A percentile compares a stretch with the other conserved stretches of the same genome.
Evolutionary conservation across 176 grass and related monocot genomes (phyloP).

Genomic region (Lolium rigidum): DNA sequence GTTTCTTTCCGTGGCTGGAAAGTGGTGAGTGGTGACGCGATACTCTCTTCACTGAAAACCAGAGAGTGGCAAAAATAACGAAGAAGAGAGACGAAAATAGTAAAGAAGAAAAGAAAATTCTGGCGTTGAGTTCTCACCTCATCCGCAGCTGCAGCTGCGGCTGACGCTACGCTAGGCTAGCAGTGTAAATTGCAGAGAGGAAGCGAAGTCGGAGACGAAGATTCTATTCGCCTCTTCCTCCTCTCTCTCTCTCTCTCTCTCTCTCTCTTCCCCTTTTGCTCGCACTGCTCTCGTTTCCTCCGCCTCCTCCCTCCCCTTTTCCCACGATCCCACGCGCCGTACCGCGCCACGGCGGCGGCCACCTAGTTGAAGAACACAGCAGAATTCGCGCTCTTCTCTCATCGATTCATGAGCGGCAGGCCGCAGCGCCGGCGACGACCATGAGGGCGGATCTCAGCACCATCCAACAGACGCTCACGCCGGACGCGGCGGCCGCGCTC

Average conservation of each 20-base stretch:
- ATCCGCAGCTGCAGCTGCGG: not conserved
- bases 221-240: slow-evolving; percentile 56
- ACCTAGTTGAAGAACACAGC: not conserved
- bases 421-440: slow-evolving; percentile 9
- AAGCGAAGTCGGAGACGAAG: slow-evolving; percentile 50
- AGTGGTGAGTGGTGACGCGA: too few relatives aligned
- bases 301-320: slow-evolving; percentile 36
- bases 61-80: not conserved
- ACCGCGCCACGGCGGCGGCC: not conserved
- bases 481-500: slow-evolving; percentile 78
- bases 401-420: slow-evolving; percentile 57
- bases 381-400: slow-evolving; percentile 24
- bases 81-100: not conserved
- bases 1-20: too few relatives aligned
- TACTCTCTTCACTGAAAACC: not conserved
- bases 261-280: slow-evolving; percentile 2
- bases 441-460: slow-evolving; percentile 97
- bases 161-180: not conserved
- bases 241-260: not conserved
- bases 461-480: slow-evolving; percentile 91
- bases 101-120: not conserved
- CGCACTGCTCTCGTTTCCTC: slow-evolving; percentile 43
- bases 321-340: not conserved
- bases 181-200: slow-evolving; percentile 30
- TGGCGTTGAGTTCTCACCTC: not conserved